Base-by-base conservation (phyloP, 768 basidiomycete genomes). In the Krasilnikovozyma curviuscula region DNA sequence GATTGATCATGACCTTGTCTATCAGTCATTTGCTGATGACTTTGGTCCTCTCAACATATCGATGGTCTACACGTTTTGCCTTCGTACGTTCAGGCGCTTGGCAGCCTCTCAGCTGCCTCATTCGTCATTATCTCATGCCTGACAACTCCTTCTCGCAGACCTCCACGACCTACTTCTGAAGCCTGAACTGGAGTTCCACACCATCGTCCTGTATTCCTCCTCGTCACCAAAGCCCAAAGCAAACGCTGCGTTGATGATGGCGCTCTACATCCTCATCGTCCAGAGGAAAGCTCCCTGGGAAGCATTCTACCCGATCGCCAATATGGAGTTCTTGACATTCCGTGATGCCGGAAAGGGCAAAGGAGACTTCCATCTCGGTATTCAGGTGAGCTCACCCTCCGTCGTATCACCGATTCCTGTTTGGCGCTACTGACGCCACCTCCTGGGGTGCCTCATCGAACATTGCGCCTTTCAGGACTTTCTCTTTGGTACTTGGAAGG, bases 251-350 rank as follows among this genome's bases (percentile, higher is more conserved):
- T 67, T 97, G n/a, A 68, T 97, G 24, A 82, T 95, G 70, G 79
- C 88, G 10, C 74, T 97, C 39, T 97, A 85, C 63, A 76, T 83
- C 42, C 79, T 95, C 77, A 88, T 97, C 56, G 86, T 93, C 1
- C 78, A 81, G 63, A 73, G 81, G 46, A 78, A 79, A 50, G 74
- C 81, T 18, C 89, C 91, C 27, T 89, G 84, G 78, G 83, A 89
- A 65, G 86, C 88, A 3, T 89, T 95, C 62, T 78, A 84, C 55
- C 89, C 91, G 2, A 79, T 97, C 45, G 83, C 86, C 28, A 78
- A 85, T 59, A 61, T 88, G 31, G 84, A 91, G 65, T 85, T 89
- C 61, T 83, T 85, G 78, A 80, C 84, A 14, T 97, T 97, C 62
- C 74, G 93, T 50, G 93, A 98, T 59, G 93, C 93, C 18, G 89